Percentiles rank a stretch among this genome's conserved stretches.
phyloP scores from a whole-genome alignment of 2,329 filamentous ascomycete genomes.

The Furcasterigmium sp. region DNA sequence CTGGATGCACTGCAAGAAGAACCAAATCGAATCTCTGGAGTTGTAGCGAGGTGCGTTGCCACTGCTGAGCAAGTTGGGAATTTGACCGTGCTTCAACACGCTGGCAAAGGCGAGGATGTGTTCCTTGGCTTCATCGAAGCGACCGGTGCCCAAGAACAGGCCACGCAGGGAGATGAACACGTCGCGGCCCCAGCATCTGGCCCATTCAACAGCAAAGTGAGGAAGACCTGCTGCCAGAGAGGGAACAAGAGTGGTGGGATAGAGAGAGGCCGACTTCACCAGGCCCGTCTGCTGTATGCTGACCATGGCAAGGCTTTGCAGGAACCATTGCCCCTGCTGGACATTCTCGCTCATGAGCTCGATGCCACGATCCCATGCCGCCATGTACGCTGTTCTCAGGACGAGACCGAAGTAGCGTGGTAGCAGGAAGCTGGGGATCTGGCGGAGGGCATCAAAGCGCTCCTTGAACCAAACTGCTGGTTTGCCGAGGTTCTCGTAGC shows the following conservation, averaged over 20 bases:
- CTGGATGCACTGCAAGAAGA: conserved; percentile 93
- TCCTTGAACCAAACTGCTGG: conserved; percentile 75
- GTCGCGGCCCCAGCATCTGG: conserved; percentile 94
- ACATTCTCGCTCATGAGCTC: conserved; percentile 75
- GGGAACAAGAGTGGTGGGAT: conserved; percentile 77
- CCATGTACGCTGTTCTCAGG: conserved; percentile 80
- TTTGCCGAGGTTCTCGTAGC: conserved; percentile 56
- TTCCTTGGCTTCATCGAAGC: conserved; percentile 83
- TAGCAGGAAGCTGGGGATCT: conserved; percentile 80
- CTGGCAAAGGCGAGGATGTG: conserved; percentile 94
- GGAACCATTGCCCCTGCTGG: conserved; percentile 76
- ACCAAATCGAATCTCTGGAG: conserved; percentile 94
- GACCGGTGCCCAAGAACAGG: conserved; percentile 83
- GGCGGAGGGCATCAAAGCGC: conserved; percentile 80
- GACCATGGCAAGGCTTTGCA: conserved; percentile 84
- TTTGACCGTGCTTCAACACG: conserved; percentile 97
- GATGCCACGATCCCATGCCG: conserved; percentile 72
- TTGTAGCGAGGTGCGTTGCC: conserved; percentile 89
- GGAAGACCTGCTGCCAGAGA: conserved; percentile 88
- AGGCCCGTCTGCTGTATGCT: conserved; percentile 87
- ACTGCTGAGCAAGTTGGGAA: conserved; percentile 86
- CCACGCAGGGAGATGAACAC: conserved; percentile 94
- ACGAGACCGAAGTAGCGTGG: conserved; percentile 92
- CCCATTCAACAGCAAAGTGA: conserved; percentile 92
- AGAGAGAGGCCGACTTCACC: conserved; percentile 85